These are phyloP conservation scores for Triangularia setosa DNA, from an alignment of 2,329 filamentous ascomycete species.

Conservation along the genomic window DNA sequence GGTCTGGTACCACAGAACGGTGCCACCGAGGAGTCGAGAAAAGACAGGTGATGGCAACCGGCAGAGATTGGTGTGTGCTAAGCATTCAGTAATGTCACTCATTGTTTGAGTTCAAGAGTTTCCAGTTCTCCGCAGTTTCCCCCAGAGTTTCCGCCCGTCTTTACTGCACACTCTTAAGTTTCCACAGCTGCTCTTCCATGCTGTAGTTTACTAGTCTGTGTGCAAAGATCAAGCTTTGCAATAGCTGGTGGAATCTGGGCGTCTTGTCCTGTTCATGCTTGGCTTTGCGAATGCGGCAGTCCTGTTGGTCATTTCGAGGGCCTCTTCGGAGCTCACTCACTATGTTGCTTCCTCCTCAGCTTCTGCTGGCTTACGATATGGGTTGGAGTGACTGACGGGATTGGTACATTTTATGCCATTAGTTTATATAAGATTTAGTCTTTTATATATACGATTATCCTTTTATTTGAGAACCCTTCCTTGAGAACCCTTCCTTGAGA, in stretches of 20 bases:
- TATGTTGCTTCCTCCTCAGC: conserved; percentile 27
- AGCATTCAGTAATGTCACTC: background rate
- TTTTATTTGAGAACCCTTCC: background rate
- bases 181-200: conserved; percentile 74
- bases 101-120: background rate
- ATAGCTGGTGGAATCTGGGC: conserved; percentile 40
- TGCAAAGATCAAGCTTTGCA: conserved; percentile 70
- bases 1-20: conserved; percentile 31
- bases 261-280: conserved; percentile 45
- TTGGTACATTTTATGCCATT: conserved; percentile 14
- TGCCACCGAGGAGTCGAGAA: conserved; percentile 26
- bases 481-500: too few species aligned
- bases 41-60: conserved; percentile 22
- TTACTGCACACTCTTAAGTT: conserved; percentile 97
- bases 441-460: background rate
- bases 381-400: conserved; percentile 15
- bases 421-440: background rate
- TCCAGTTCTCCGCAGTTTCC: background rate
- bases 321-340: conserved; percentile 23
- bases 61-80: background rate
- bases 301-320: conserved; percentile 18
- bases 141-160: background rate
- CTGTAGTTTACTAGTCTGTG: conserved; percentile 92
- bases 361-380: conserved; percentile 9
- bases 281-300: conserved; percentile 36